phyloP scores from a whole-genome alignment of 768 basidiomycete species.

The Psilocybe sp. region DNA sequence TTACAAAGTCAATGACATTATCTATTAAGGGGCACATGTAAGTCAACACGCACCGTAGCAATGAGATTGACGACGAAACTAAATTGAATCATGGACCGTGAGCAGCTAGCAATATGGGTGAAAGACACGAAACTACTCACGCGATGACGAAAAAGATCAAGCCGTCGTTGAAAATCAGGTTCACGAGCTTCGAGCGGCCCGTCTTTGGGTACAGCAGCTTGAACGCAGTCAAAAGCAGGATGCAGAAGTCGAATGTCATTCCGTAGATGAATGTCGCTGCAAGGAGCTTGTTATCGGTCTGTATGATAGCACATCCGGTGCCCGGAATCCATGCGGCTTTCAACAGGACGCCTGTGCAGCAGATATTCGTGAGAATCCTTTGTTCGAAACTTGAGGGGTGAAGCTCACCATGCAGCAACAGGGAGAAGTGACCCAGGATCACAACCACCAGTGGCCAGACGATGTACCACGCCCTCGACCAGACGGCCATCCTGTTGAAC shows the following conservation, averaged over 20 bases:
- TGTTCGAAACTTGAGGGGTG: not conserved
- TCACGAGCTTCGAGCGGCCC: constrained; percentile 54
- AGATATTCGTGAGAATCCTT: not conserved
- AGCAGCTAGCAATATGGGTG: not conserved
- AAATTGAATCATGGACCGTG: not conserved
- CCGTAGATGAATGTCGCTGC: constrained; percentile 70
- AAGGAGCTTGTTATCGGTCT: constrained; percentile 57
- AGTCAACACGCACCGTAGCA: constrained; percentile 48
- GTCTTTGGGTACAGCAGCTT: constrained; percentile 50
- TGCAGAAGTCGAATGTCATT: constrained; percentile 68
- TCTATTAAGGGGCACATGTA: not conserved
- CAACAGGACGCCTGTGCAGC: constrained; percentile 48
- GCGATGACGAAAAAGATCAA: constrained; percentile 71
- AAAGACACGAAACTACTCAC: constrained; percentile 35
- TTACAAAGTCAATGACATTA: not conserved
- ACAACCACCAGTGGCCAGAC: constrained; percentile 48
- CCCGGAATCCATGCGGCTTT: constrained; percentile 53
- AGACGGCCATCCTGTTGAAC: constrained; percentile 59
- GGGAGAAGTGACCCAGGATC: constrained; percentile 71
- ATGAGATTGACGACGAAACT: constrained; percentile 69
- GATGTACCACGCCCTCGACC: constrained; percentile 57
- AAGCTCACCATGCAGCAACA: constrained; percentile 59
- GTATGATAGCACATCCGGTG: constrained; percentile 53
- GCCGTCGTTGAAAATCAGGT: constrained; percentile 69
- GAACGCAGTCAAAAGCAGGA: constrained; percentile 57